phyloP scores from a whole-genome alignment of 192 early-diverging fungal species.

The Umbelopsis ramanniana region DNA sequence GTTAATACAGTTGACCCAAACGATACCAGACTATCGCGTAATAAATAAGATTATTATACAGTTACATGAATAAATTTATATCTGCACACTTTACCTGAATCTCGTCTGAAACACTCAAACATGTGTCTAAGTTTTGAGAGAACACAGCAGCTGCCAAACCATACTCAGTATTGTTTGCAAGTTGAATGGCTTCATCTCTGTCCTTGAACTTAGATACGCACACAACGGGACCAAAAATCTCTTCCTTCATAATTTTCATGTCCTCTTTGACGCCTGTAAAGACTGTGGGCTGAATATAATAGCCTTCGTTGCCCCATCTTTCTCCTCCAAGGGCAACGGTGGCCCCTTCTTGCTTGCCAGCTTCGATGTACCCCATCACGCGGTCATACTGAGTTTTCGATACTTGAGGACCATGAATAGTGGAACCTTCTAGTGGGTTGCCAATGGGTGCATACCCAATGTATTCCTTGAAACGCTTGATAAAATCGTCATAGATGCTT shows the following conservation, averaged over 20 bases:
- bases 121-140: constrained; percentile 58
- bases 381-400: constrained; percentile 57
- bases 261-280: constrained; percentile 45
- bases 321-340: constrained; percentile 36
- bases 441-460: constrained; percentile 60
- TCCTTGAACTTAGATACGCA: constrained; percentile 67
- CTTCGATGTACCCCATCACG: constrained; percentile 37
- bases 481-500: constrained; percentile 60
- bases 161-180: constrained; percentile 69
- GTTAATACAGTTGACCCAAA: constrained; percentile 85
- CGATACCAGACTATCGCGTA: constrained; percentile 58
- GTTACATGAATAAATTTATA: neutral
- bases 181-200: constrained; percentile 66
- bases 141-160: constrained; percentile 72
- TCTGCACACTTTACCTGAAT: constrained; percentile 26
- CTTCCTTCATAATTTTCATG: constrained; percentile 58
- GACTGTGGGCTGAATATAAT: constrained; percentile 45
- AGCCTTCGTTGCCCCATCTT: neutral
- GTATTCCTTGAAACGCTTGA: constrained; percentile 52
- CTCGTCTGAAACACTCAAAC: constrained; percentile 1
- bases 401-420: constrained; percentile 70
- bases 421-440: constrained; percentile 55
- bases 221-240: constrained; percentile 81
- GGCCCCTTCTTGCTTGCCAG: constrained; percentile 44
- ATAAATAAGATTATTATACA: neutral